Conservation (phyloP, 805 yeast species). For the Wickerhamomyces alni region DNA sequence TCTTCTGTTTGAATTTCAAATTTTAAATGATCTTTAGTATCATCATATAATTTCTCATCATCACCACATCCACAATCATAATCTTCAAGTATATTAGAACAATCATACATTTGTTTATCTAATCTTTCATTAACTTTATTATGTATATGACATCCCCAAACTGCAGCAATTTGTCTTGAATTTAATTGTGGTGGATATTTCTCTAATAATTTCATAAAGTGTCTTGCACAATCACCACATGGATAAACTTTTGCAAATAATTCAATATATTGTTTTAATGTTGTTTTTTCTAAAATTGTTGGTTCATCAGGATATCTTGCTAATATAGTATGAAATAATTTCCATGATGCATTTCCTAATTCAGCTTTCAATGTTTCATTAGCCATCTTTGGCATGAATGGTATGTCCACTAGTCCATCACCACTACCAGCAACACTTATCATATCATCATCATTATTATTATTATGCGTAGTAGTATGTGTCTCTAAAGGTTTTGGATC, state of each 20-base stretch:
- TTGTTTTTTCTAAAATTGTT: constrained; percentile 49
- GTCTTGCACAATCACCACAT: constrained; percentile 95
- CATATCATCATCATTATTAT: neutral
- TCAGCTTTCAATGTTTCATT: constrained; percentile 79
- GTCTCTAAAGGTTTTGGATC: constrained; percentile 23
- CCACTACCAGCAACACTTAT: neutral
- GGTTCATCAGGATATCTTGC: constrained; percentile 92
- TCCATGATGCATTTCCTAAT: constrained; percentile 91
- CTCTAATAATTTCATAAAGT: constrained; percentile 64
- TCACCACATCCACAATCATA: constrained; percentile 97
- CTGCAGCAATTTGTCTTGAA: constrained; percentile 72
- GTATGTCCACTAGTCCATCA: constrained; percentile 4
- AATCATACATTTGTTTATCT: constrained; percentile 70
- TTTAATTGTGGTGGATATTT: constrained; percentile 82
- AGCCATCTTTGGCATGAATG: constrained; percentile 87
- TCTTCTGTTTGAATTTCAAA: constrained; percentile 42
- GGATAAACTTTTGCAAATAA: constrained; percentile 92
- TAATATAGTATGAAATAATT: constrained; percentile 78
- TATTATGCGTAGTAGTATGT: neutral
- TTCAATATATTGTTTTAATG: constrained; percentile 57
- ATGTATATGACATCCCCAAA: constrained; percentile 96
- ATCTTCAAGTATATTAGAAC: constrained; percentile 77
- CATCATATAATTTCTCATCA: constrained; percentile 44
- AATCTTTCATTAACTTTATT: constrained; percentile 76
- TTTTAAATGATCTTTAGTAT: constrained; percentile 35